These are phyloP conservation scores for Ramalina intermedia DNA, from an alignment of 495 filamentous ascomycete genomes.

Conservation along the genomic window DNA sequence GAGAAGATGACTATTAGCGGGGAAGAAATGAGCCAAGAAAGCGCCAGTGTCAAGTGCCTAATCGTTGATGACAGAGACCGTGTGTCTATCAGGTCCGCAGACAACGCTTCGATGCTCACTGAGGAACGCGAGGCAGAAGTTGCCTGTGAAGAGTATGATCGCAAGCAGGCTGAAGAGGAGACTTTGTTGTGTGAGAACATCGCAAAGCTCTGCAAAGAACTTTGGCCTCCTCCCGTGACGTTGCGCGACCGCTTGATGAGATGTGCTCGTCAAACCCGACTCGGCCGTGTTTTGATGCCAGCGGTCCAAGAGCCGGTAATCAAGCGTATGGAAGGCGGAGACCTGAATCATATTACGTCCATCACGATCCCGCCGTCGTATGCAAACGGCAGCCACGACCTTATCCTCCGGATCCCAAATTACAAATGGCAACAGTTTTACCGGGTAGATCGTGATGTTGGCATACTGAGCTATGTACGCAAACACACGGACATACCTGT, in stretches of 20 bases:
- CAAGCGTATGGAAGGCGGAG: conserved; percentile 9
- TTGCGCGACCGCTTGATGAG: background rate
- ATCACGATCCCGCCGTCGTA: background rate
- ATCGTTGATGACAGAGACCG: no score
- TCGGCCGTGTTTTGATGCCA: background rate
- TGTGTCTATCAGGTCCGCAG: no score
- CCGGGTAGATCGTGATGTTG: conserved; percentile 5
- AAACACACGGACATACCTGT: conserved; percentile 4
- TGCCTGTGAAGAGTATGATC: no score
- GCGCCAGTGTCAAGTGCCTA: no score
- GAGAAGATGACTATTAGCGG: no score
- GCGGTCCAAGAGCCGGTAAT: background rate
- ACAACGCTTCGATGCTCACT: no score
- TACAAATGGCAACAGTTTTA: background rate
- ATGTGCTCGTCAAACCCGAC: background rate
- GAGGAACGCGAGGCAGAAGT: no score
- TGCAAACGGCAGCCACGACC: background rate
- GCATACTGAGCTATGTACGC: conserved; percentile 3
- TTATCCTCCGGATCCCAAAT: conserved; percentile 8
- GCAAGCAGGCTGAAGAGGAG: no score
- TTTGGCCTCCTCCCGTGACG: background rate
- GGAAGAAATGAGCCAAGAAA: no score
- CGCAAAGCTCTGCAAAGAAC: background rate
- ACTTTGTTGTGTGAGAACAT: background rate
- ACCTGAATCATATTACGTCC: conserved; percentile 10